phyloP scores from a whole-genome alignment of 768 basidiomycete species.

The Hygrophorus russula region DNA sequence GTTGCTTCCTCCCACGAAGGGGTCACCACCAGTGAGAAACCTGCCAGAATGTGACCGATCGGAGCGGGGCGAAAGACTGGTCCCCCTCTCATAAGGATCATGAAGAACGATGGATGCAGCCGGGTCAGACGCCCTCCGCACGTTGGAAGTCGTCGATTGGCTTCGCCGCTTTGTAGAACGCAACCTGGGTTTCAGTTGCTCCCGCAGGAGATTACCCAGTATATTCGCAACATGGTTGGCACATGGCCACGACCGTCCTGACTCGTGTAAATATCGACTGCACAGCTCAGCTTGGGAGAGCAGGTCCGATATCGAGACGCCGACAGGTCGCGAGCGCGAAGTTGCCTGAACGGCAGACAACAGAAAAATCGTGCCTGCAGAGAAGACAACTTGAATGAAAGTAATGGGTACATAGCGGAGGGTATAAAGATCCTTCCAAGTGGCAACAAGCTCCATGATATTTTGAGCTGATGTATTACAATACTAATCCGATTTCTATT shows the following conservation, averaged over 20 bases:
- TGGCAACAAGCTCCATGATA: slow-evolving; percentile 39
- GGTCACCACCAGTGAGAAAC: background rate
- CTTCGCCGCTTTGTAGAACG: slow-evolving; percentile 9
- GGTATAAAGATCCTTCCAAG: slow-evolving; percentile 41
- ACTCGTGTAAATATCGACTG: slow-evolving; percentile 7
- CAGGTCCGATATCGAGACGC: slow-evolving; percentile 24
- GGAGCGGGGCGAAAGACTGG: too few species aligned
- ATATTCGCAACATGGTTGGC: slow-evolving; percentile 39
- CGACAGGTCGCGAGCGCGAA: slow-evolving; percentile 18
- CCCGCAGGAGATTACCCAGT: slow-evolving; percentile 29
- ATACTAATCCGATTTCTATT: slow-evolving; percentile 18
- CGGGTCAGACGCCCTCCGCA: background rate
- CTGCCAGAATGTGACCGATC: too few species aligned
- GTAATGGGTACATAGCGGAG: slow-evolving; percentile 50
- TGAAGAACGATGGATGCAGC: background rate
- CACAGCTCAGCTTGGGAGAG: too few species aligned
- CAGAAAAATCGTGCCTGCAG: slow-evolving; percentile 48
- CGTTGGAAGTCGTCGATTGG: slow-evolving; percentile 1
- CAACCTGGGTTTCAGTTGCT: slow-evolving; percentile 31
- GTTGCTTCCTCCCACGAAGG: too few species aligned
- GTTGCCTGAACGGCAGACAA: slow-evolving; percentile 42
- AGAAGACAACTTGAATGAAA: slow-evolving; percentile 44
- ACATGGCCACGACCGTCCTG: slow-evolving; percentile 43
- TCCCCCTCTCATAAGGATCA: too few species aligned
- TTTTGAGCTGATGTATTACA: slow-evolving; percentile 45